Evolutionary conservation across 2,329 filamentous ascomycete genomes (phyloP), one percentile per base, ranked within the genome.

Genomic region (Cladosporium sphaerospermum): DNA sequence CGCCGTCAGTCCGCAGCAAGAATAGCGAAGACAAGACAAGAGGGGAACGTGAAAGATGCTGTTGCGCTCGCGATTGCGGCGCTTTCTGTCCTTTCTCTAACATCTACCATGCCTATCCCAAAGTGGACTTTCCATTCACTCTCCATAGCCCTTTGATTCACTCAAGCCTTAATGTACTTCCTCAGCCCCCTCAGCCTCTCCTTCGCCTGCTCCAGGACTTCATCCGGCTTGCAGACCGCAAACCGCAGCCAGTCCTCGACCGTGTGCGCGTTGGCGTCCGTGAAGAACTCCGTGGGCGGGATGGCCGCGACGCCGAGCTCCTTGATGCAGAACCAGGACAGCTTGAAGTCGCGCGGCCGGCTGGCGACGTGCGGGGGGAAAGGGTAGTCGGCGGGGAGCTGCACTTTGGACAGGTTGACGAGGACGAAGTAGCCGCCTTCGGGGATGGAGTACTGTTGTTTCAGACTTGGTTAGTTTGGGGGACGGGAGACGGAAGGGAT

Each of bases 371-470:
- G 89, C 1, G 85, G 78, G 28, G 93, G 93, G 76, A 97, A 97
- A 0, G 85, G 81, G 69, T 97, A 99, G 67, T 84, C 84, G 4
- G 78, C 79, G 0, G 93, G 93, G 4, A 99, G 69, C 67, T 87
- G 83, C 54, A 99, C 89, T 67, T 92, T 91, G 54, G 82, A 78
- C 78, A 97, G 85, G 74, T 99, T 99, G 59, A 89, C 93, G 50
- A 99, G 82, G 37, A 99, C 89, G 67, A 99, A 99, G 76, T 99
- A 99, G 16, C 93, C 93, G 50, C 93, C 93, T 70, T 99, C 91
- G 4, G 93, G 93, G 55, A 96, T 86, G 1, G 89, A 92, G 75
- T 92, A 96, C 69, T 76, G 51, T 14, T 8, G 33, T 39, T 39
- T 13, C 7, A 28, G 23, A 28, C 23, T 28, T 7, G 23, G 45